phyloP scores from a whole-genome alignment of 495 filamentous ascomycete genomes.

The Trichoderma erinaceum region DNA sequence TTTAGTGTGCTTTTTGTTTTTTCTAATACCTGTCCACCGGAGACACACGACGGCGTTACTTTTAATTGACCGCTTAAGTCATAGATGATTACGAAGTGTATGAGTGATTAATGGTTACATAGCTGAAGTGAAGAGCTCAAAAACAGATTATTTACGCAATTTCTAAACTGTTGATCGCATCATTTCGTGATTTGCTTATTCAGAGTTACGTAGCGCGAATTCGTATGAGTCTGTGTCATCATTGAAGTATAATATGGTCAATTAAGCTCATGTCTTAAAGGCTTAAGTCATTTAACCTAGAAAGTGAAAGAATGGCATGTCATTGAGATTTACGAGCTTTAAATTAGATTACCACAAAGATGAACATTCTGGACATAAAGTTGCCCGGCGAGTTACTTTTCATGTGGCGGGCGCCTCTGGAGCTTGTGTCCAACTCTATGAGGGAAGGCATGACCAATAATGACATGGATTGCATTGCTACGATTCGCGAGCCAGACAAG shows the following conservation, averaged over 20 bases:
- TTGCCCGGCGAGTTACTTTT: not conserved
- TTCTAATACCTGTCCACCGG: not conserved
- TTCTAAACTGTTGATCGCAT: not conserved
- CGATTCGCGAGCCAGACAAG: not conserved
- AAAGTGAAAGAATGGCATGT: not conserved
- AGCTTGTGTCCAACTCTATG: not conserved
- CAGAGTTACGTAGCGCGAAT: too few relatives aligned
- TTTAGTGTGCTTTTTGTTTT: not conserved
- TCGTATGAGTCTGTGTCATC: too few relatives aligned
- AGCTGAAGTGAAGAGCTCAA: not conserved
- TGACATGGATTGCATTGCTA: not conserved
- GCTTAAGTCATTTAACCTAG: too few relatives aligned
- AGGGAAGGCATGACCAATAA: not conserved
- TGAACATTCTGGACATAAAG: not conserved
- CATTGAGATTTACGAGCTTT: not conserved
- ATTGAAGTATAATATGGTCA: too few relatives aligned
- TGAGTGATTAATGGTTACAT: not conserved
- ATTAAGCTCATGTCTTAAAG: too few relatives aligned
- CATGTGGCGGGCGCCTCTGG: not conserved
- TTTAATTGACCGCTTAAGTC: not conserved
- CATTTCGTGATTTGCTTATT: not conserved
- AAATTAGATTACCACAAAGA: not conserved
- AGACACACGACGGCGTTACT: slow-evolving; percentile 4
- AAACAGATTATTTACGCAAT: not conserved
- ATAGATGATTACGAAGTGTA: not conserved